These are phyloP conservation scores for Corniculantispora saksenae DNA, from an alignment of 2,329 filamentous ascomycete species.

Conservation along the genomic window DNA sequence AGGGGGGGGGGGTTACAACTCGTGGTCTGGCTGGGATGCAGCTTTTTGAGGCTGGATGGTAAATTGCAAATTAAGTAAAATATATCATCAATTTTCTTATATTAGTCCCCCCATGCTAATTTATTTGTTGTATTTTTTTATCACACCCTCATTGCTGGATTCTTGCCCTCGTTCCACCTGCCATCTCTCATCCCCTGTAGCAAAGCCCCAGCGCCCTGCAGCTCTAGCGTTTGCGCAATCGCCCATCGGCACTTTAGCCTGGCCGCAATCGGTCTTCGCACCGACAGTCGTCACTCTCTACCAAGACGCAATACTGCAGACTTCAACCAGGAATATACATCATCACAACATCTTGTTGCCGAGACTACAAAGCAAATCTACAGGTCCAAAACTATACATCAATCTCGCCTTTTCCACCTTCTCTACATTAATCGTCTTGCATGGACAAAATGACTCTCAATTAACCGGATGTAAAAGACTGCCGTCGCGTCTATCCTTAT, in stretches of 20 bases:
- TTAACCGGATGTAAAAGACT: background rate
- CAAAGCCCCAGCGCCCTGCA: background rate
- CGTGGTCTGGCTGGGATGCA: background rate
- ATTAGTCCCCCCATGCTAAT: background rate
- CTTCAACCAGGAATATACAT: background rate
- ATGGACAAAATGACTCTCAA: background rate
- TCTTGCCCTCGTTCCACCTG: background rate
- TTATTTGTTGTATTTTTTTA: no score
- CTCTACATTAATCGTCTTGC: background rate
- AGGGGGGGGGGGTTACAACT: background rate
- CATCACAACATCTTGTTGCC: background rate
- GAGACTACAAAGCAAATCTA: background rate
- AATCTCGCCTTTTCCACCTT: background rate
- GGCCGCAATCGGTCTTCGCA: background rate
- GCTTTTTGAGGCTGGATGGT: background rate
- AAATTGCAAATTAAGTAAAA: background rate
- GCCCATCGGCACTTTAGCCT: background rate
- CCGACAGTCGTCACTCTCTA: no score
- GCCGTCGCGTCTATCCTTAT: background rate
- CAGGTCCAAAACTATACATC: no score
- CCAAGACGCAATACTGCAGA: background rate
- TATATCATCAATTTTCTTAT: background rate
- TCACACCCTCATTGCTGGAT: no score
- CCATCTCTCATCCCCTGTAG: background rate
- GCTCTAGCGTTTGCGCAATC: slow-evolving; percentile 5